Percentiles rank a stretch among this genome's conserved stretches.
These are phyloP conservation scores for Trichophyton mentagrophytes DNA, from an alignment of 2,329 filamentous ascomycete species.

Conservation along the genomic window DNA sequence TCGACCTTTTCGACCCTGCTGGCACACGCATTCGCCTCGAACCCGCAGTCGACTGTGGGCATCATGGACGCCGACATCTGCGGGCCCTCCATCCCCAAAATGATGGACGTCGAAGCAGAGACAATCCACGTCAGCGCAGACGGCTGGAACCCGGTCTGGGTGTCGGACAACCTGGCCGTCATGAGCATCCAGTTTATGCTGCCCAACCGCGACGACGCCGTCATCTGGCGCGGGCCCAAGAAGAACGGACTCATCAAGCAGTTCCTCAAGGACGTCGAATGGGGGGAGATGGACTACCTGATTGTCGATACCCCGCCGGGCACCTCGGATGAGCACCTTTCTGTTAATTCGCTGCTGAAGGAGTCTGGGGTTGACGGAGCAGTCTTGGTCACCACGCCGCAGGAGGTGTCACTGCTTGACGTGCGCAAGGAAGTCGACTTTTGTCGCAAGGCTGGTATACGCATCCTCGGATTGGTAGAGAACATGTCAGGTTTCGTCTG, in stretches of 20 bases:
- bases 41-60: conserved; percentile 66
- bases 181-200: conserved; percentile 99
- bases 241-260: conserved; percentile 98
- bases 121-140: conserved; percentile 80
- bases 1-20: conserved; percentile 84
- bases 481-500: conserved; percentile 98
- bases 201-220: conserved; percentile 80
- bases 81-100: conserved; percentile 91
- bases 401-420: conserved; percentile 84
- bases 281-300: conserved; percentile 87
- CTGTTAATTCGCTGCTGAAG: conserved; percentile 81
- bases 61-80: conserved; percentile 99
- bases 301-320: conserved; percentile 93
- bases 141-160: conserved; percentile 94
- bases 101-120: conserved; percentile 94
- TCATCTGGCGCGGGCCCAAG: conserved; percentile 96
- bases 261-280: conserved; percentile 94
- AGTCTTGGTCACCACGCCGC: conserved; percentile 84
- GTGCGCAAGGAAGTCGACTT: conserved; percentile 98
- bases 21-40: conserved; percentile 74
- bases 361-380: conserved; percentile 89
- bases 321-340: conserved; percentile 89
- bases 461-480: conserved; percentile 78
- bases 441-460: conserved; percentile 85
- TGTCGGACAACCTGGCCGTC: conserved; percentile 80